Conservation (phyloP, 495 filamentous ascomycete genomes). For the Penicillium malachiteum region DNA sequence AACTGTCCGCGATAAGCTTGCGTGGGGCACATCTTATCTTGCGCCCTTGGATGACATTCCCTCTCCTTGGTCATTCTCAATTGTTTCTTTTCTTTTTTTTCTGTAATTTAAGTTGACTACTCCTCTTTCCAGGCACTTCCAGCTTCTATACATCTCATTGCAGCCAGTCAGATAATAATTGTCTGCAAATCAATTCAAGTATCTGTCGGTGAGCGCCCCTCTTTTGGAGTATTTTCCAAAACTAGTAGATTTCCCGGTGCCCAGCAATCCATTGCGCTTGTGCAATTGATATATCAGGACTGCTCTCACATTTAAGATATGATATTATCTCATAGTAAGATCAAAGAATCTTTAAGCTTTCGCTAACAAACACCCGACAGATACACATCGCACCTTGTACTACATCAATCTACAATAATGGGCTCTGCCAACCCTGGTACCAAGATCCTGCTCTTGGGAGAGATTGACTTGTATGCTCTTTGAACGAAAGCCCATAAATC, state of each 20-base stretch:
- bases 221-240: too few species aligned
- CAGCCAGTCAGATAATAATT: too few species aligned
- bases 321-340: too few species aligned
- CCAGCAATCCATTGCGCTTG: too few species aligned
- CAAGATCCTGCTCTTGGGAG: slow-evolving; percentile 56
- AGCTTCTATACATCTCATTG: too few species aligned
- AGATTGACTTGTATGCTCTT: neutral
- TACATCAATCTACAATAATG: slow-evolving; percentile 10
- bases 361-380: neutral
- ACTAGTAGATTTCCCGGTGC: too few species aligned
- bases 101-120: neutral
- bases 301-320: too few species aligned
- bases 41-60: slow-evolving; percentile 17
- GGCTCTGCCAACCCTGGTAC: slow-evolving; percentile 32
- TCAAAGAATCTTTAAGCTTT: neutral
- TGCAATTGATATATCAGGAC: too few species aligned
- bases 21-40: slow-evolving; percentile 10
- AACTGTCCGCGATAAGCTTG: slow-evolving; percentile 19
- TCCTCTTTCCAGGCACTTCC: too few species aligned
- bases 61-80: slow-evolving; percentile 9
- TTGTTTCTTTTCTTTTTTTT: neutral
- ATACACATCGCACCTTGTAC: neutral
- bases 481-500: neutral
- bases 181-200: too few species aligned
- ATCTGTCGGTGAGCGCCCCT: too few species aligned